These are phyloP conservation scores for Trichoderma sp. DNA, from an alignment of 2,329 filamentous ascomycete species.

Conservation along the genomic window DNA sequence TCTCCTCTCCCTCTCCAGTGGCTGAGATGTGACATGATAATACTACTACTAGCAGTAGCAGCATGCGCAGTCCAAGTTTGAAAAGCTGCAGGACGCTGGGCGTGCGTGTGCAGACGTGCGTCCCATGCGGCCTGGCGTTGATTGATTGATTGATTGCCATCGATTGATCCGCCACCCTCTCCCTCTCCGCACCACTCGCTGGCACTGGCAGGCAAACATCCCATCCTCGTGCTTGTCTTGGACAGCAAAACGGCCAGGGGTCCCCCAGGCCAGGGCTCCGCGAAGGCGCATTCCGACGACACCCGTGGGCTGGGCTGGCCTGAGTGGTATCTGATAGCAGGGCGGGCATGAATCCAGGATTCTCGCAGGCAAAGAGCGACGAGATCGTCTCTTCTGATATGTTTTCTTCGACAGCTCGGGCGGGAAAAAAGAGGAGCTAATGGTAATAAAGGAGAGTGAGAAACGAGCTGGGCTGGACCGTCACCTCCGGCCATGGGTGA, in stretches of 20 bases:
- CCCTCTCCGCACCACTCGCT: slow-evolving; percentile 27
- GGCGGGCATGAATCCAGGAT: neutral
- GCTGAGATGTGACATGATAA: slow-evolving; percentile 22
- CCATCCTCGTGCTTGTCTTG: neutral
- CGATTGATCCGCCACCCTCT: slow-evolving; percentile 30
- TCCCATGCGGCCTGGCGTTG: slow-evolving; percentile 26
- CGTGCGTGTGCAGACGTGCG: slow-evolving; percentile 19
- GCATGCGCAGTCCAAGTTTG: slow-evolving; percentile 23
- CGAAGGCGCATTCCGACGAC: slow-evolving; percentile 28
- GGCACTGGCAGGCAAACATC: slow-evolving; percentile 26
- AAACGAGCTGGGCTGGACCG: slow-evolving; percentile 3
- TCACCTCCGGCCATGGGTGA: slow-evolving; percentile 1
- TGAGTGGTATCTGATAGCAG: neutral
- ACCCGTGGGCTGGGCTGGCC: slow-evolving; percentile 10
- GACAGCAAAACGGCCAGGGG: slow-evolving; percentile 10
- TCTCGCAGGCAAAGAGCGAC: neutral
- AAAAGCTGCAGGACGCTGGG: slow-evolving; percentile 25
- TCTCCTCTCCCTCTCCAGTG: neutral
- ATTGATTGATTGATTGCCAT: slow-evolving; percentile 21
- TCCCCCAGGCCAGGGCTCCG: slow-evolving; percentile 24
- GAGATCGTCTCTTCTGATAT: neutral
- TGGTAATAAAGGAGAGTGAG: neutral
- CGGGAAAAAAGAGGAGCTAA: neutral
- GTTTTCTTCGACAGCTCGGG: neutral
- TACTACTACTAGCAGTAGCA: no score